These are phyloP conservation scores for Begonia masoniana DNA, from an alignment of 306 rosid genomes.

Conservation along the genomic window DNA sequence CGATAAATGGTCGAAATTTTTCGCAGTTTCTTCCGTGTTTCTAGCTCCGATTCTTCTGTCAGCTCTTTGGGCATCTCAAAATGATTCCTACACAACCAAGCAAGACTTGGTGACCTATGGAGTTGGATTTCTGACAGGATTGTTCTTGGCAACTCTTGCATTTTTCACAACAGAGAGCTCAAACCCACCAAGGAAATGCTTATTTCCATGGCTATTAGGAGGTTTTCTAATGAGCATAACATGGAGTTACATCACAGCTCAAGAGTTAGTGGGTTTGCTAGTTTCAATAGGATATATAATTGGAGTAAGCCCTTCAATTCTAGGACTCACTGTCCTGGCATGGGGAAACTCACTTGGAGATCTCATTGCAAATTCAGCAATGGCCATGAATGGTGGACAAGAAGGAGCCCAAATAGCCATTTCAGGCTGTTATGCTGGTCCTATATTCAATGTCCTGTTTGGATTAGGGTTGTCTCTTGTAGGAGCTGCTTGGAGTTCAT, in stretches of 20 bases:
- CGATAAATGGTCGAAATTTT: conserved; percentile 65
- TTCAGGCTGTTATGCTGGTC: conserved; percentile 75
- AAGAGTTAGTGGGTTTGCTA: conserved; percentile 53
- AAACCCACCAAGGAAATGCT: conserved; percentile 46
- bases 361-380: conserved; percentile 50
- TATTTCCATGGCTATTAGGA: conserved; percentile 56
- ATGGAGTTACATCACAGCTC: conserved; percentile 69
- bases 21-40: conserved; percentile 50
- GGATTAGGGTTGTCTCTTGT: conserved; percentile 63
- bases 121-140: conserved; percentile 28
- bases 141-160: conserved; percentile 39
- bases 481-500: conserved; percentile 31
- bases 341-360: conserved; percentile 94
- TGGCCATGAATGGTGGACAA: conserved; percentile 64
- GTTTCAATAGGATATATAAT: conserved; percentile 47
- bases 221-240: conserved; percentile 67
- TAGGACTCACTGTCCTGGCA: conserved; percentile 76
- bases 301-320: conserved; percentile 66
- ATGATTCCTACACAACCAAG: conserved; percentile 15
- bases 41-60: conserved; percentile 55
- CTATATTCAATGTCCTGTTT: conserved; percentile 52
- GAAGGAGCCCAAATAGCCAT: conserved; percentile 72
- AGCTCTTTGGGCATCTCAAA: conserved; percentile 24
- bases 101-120: conserved; percentile 15
- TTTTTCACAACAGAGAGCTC: conserved; percentile 27